A percentile compares a stretch with the other conserved stretches of the same genome.
These are phyloP conservation scores for Talaromyces sp. DNA, from an alignment of 2,329 filamentous ascomycete genomes.

Conservation along the genomic window DNA sequence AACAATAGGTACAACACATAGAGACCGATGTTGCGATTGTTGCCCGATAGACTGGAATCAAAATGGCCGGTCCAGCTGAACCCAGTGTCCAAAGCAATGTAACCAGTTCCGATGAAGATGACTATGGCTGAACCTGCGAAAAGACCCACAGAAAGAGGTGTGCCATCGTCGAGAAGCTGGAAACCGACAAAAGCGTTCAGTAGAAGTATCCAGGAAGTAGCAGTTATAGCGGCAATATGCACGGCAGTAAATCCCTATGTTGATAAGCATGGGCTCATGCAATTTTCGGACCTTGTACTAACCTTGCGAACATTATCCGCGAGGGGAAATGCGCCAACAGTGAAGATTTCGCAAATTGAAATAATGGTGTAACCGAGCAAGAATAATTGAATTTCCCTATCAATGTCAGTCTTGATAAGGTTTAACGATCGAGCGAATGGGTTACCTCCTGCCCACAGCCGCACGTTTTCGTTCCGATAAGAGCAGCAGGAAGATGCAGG, in stretches of 20 bases:
- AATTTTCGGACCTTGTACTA: conserved; percentile 47
- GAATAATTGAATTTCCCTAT: conserved; percentile 94
- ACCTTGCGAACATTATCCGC: conserved; percentile 61
- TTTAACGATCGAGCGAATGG: background rate
- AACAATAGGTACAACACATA: conserved; percentile 92
- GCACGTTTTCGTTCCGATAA: conserved; percentile 86
- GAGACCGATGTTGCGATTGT: conserved; percentile 73
- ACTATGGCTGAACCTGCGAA: conserved; percentile 66
- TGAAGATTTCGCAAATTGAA: conserved; percentile 94
- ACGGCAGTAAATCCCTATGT: conserved; percentile 80
- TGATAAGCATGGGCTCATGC: background rate
- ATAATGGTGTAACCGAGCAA: conserved; percentile 81
- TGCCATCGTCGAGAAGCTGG: conserved; percentile 91
- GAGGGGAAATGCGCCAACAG: conserved; percentile 83
- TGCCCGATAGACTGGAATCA: conserved; percentile 53
- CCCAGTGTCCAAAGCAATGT: conserved; percentile 91
- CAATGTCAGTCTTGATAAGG: background rate
- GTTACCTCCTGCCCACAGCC: conserved; percentile 85
- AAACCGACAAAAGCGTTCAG: conserved; percentile 90
- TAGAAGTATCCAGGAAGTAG: conserved; percentile 85
- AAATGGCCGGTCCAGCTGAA: conserved; percentile 81
- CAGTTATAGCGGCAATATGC: conserved; percentile 84
- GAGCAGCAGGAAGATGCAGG: conserved; percentile 66
- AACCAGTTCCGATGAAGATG: conserved; percentile 86
- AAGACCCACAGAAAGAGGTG: conserved; percentile 73